These are phyloP conservation scores for Trichoderma sp. DNA, from an alignment of 2,329 filamentous ascomycete species.

Conservation along the genomic window DNA sequence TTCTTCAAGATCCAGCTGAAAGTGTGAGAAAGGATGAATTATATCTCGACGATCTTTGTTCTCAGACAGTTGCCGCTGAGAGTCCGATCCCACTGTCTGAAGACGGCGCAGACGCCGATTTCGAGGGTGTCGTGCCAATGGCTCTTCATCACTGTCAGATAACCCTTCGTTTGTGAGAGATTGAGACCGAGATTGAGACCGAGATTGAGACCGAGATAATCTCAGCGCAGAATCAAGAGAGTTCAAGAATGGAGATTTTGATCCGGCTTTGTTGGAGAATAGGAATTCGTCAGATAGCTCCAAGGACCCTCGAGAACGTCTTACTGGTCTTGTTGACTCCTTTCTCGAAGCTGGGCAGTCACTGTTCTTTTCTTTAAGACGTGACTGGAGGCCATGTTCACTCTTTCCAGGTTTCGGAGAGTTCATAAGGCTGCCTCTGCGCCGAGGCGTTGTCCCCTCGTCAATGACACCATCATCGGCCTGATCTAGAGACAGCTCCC, in stretches of 20 bases:
- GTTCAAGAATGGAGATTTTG: background rate
- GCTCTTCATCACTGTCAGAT: background rate
- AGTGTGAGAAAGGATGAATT: background rate
- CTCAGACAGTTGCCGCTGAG: background rate
- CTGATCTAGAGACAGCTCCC: background rate
- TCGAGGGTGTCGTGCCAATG: background rate
- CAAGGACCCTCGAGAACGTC: background rate
- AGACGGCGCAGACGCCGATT: background rate
- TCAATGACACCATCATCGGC: background rate
- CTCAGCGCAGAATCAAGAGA: background rate
- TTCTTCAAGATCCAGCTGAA: background rate
- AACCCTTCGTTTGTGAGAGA: background rate
- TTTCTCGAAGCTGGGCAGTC: background rate
- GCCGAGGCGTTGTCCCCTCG: background rate
- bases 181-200: background rate
- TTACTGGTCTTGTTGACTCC: background rate
- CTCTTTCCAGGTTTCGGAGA: background rate
- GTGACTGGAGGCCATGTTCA: background rate
- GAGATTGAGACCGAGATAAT: background rate
- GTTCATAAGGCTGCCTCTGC: too few species aligned
- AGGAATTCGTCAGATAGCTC: background rate
- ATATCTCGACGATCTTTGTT: background rate
- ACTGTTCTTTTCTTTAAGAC: background rate
- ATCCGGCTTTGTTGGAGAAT: background rate
- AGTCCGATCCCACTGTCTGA: background rate